Conservation (phyloP, 176 grass and related monocot genomes). For the Carex littledalei region DNA sequence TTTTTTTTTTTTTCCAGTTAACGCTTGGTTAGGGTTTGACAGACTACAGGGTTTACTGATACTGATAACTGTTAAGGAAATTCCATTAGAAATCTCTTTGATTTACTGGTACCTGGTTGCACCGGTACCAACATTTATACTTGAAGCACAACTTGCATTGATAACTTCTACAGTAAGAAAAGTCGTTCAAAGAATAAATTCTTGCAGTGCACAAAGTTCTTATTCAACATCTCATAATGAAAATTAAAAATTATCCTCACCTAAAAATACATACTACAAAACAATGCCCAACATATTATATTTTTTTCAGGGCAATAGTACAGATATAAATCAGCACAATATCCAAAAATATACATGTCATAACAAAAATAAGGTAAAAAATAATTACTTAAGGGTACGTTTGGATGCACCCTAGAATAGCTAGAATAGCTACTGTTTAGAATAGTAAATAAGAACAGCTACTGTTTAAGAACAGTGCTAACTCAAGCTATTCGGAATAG, state of each 20-base stretch:
- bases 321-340: neutral
- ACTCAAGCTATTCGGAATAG: no score
- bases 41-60: no score
- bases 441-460: no score
- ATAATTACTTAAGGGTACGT: no score
- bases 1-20: no score
- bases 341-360: slow-evolving; percentile 3
- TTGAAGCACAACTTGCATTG: neutral
- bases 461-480: no score
- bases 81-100: no score
- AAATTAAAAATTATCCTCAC: neutral
- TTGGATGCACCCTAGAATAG: no score
- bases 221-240: neutral
- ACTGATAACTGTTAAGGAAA: no score
- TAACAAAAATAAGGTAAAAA: neutral
- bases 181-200: neutral
- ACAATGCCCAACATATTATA: slow-evolving; percentile 5
- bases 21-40: no score
- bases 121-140: neutral
- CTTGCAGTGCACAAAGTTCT: neutral
- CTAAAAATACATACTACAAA: neutral
- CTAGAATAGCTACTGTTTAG: no score
- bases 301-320: neutral
- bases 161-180: neutral
- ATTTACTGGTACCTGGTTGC: neutral